Conservation (phyloP, 495 filamentous ascomycete species). For the Lasiosphaeria hispida region DNA sequence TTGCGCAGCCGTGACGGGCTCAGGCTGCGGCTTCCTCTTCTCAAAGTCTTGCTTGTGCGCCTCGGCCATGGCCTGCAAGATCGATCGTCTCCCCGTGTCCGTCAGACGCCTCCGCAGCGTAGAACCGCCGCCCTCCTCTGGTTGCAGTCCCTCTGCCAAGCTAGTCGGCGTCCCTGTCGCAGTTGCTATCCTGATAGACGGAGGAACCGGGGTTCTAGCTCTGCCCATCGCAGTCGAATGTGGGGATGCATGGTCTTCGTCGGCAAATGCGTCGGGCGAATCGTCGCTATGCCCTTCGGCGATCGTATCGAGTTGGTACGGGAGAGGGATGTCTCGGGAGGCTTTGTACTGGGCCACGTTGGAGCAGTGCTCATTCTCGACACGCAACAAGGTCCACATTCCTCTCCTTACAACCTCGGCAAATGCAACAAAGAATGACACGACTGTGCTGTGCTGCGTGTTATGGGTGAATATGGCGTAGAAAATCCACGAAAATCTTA, state of each 20-base stretch:
- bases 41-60: constrained; percentile 90
- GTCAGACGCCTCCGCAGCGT: constrained; percentile 37
- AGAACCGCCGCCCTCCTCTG: constrained; percentile 10
- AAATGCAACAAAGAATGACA: constrained; percentile 72
- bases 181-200: constrained; percentile 1
- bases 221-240: neutral
- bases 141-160: neutral
- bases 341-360: constrained; percentile 86
- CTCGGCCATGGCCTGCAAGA: constrained; percentile 56
- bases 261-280: neutral
- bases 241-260: neutral
- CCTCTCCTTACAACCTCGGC: constrained; percentile 79
- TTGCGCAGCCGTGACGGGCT: constrained; percentile 1
- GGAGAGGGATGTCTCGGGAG: constrained; percentile 73
- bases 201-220: neutral
- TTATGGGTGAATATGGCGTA: constrained; percentile 80
- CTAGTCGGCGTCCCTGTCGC: neutral
- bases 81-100: constrained; percentile 49
- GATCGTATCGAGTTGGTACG: constrained; percentile 60
- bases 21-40: constrained; percentile 57
- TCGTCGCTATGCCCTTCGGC: constrained; percentile 24
- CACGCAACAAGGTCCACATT: constrained; percentile 87
- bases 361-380: constrained; percentile 94
- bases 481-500: constrained; percentile 94
- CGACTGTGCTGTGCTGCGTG: constrained; percentile 73